phyloP scores from a whole-genome alignment of 768 basidiomycete genomes.

The Suillus lakei region DNA sequence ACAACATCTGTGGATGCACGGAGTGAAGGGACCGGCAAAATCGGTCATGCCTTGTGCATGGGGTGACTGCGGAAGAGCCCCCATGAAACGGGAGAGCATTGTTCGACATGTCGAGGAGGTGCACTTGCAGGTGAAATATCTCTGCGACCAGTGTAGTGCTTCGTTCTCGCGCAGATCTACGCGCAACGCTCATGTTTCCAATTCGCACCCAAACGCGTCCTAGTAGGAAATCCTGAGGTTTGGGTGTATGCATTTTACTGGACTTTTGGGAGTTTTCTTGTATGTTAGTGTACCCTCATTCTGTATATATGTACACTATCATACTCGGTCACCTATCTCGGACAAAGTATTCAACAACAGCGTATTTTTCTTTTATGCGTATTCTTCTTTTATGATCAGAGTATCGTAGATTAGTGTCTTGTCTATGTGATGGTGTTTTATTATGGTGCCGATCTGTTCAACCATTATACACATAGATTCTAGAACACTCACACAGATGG shows the following conservation, averaged over 20 bases:
- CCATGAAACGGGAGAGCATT: constrained; percentile 35
- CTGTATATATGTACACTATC: neutral
- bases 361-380: neutral
- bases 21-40: constrained; percentile 24
- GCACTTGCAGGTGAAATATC: constrained; percentile 23
- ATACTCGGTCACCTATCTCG: neutral
- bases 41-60: constrained; percentile 19
- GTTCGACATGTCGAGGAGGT: constrained; percentile 29
- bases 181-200: constrained; percentile 16
- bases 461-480: no score
- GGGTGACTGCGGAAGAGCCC: constrained; percentile 15
- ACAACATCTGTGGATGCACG: constrained; percentile 28
- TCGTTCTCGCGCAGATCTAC: constrained; percentile 31
- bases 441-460: no score
- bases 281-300: neutral
- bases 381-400: no score
- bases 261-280: neutral
- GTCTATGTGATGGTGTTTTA: neutral
- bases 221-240: neutral
- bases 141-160: constrained; percentile 26
- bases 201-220: neutral
- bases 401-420: neutral
- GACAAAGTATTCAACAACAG: neutral
- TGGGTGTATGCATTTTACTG: neutral
- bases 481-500: no score